Evolutionary conservation across 192 early-diverging fungal species (phyloP), one percentile per base, ranked within the genome.

Genomic region (Pilaira anomala): DNA sequence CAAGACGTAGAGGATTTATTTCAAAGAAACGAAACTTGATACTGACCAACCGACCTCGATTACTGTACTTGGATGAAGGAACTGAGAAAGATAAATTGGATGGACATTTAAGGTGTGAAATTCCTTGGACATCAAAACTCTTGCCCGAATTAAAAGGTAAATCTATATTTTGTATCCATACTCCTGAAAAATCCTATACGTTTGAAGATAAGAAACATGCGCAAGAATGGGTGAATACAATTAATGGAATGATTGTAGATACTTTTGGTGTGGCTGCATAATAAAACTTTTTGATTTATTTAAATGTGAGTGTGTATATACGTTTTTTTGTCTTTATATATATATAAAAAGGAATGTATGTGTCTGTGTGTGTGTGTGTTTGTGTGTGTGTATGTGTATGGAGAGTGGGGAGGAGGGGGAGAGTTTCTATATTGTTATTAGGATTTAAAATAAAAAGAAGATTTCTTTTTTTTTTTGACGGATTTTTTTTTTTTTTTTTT

Each of bases 21-120:
- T 71, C 78, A 11, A 88, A 83, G 48, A 84, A 81, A 40, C 50
- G 82, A 14, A 77, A 82, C 30, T 50, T 91, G 33, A 74, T 90
- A n/a, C 67, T 91, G 52, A 90, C 88, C 1, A 86, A 90, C 60
- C 67, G 74, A 30, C 88, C 88, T 29, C 78, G 89, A 4, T 69
- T 91, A 48, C 57, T 82, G 2, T 87, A 88, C 56, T 79, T 83
- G 55, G 88, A 90, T 44, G 76, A 84, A 62, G 78, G 77, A 18
- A 78, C 84, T 61, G 75, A 40, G 1, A 41, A 45, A 7, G 55
- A 63, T 19, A 53, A 45, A 14, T 52, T 65, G 12, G 64, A 75
- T 42, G 80, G 77, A 1, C 29, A 60, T 4, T 26, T 69, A n/a
- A 28, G 67, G 3, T 63, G 52, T 56, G 86, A 88, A 62, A 88